Base-by-base conservation (phyloP, 371 early-diverging fungal species). In the Paraphysoderma sedebokerense region DNA sequence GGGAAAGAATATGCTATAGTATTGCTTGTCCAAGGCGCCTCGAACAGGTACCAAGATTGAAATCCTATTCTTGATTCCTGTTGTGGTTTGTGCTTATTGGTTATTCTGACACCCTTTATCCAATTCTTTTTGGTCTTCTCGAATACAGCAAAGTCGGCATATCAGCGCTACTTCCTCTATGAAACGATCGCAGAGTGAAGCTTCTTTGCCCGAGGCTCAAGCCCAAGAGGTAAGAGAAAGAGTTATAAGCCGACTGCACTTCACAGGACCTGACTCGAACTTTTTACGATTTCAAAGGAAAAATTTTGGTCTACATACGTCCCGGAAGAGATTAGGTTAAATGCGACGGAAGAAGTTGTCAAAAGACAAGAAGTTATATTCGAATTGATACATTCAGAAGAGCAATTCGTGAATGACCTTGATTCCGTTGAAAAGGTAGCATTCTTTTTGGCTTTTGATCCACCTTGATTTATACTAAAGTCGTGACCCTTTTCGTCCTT, bases 361-460 rank as follows among this genome's bases (percentile, higher is more conserved):
- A 83, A 81, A 51, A 72, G 92, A 0, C 93, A 93, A 55, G 91
- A 93, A 56, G 80, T 79, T 29, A 85, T 93, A 46, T 87, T 78
- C 62, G 93, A 93, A 62, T 51, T 91, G 44, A 81, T 93, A 28
- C 74, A 83, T 35, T 86, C 84, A 2, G 92, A 92, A 58, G 77
- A 78, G 52, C 87, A 89, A 55, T 92, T 81, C 62, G 84, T 90
- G 27, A 72, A 75, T 30, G 93, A 92, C 55, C 60, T 87, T 34
- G 74, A 76, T 44, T 62, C 78, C 17, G 55, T 85, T 23, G 63
- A 74, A 54, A 76, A 77, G 57, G 84, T 85, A 64, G 26, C 65
- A 36, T 8, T 20, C 28, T 12, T 38, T 28, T 13, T 0, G 6
- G 7, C 15, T 33, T 28, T 15, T 38, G 8, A 26, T 38, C 42